Evolutionary conservation across 768 basidiomycete genomes (phyloP).

Genomic region (Trametes gibbosa): DNA sequence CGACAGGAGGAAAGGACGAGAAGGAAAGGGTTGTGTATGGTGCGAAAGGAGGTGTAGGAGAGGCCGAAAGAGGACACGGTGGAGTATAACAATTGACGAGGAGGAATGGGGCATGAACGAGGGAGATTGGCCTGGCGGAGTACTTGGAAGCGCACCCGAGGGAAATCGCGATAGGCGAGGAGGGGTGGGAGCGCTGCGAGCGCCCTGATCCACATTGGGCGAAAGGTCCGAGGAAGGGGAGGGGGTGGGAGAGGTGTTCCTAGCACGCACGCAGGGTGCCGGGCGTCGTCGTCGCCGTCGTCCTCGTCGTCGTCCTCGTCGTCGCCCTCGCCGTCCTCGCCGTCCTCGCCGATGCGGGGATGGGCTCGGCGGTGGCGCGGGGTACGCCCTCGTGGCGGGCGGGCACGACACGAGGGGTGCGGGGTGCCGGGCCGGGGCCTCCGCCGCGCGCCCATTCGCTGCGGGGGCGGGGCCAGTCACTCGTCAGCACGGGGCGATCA

Average conservation of each 20-base stretch:
- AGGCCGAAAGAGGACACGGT: background rate
- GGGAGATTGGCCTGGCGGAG: background rate
- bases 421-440: background rate
- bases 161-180: slow-evolving; percentile 1
- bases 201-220: background rate
- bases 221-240: slow-evolving; percentile 5
- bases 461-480: background rate
- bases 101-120: background rate
- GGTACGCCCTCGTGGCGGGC: background rate
- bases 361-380: background rate
- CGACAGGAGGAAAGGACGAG: background rate
- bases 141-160: background rate
- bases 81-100: background rate
- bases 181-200: background rate
- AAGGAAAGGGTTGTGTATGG: background rate
- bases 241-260: slow-evolving; percentile 6
- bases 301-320: slow-evolving; percentile 5
- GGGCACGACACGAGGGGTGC: no score
- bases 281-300: background rate
- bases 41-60: background rate
- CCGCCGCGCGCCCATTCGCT: slow-evolving; percentile 1
- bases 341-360: no score
- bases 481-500: slow-evolving; percentile 13
- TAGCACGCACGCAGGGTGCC: background rate
- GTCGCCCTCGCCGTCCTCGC: no score